phyloP scores from a whole-genome alignment of 495 filamentous ascomycete species.

The Podospora comata region DNA sequence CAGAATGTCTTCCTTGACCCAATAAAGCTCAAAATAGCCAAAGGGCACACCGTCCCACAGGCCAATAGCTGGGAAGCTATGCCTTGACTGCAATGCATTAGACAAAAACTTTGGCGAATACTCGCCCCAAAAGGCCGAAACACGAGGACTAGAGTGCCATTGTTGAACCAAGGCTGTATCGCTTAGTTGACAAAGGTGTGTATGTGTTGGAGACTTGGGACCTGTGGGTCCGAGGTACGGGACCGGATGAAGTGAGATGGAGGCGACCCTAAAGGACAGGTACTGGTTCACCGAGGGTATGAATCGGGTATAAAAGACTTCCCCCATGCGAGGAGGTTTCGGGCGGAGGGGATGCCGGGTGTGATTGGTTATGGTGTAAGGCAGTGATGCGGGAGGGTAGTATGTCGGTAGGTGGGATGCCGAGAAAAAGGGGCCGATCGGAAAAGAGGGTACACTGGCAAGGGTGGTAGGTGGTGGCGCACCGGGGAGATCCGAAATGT shows the following conservation, averaged over 20 bases:
- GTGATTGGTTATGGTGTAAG: conserved; percentile 74
- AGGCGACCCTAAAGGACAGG: conserved; percentile 81
- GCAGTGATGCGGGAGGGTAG: conserved; percentile 77
- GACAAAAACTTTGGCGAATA: conserved; percentile 66
- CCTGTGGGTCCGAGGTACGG: conserved; percentile 53
- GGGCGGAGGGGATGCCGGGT: conserved; percentile 84
- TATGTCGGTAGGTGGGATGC: conserved; percentile 83
- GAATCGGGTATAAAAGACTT: conserved; percentile 85
- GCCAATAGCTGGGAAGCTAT: conserved; percentile 89
- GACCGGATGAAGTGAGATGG: conserved; percentile 52
- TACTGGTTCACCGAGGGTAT: conserved; percentile 79
- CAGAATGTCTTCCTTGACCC: conserved; percentile 89
- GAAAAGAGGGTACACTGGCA: conserved; percentile 36
- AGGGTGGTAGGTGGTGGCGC: conserved; percentile 31
- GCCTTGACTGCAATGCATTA: conserved; percentile 57
- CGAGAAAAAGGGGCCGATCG: conserved; percentile 68
- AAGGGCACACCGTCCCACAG: conserved; percentile 95
- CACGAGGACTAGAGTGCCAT: conserved; percentile 89
- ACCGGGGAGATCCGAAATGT: conserved; percentile 32
- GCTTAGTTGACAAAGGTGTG: conserved; percentile 37
- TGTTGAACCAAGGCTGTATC: conserved; percentile 76
- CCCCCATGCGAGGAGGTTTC: conserved; percentile 83
- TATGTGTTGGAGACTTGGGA: conserved; percentile 34
- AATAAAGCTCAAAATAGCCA: conserved; percentile 97
- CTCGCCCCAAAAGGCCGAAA: conserved; percentile 77